These are phyloP conservation scores for Leccinum boreale DNA, from an alignment of 768 basidiomycete genomes.

Conservation along the genomic window DNA sequence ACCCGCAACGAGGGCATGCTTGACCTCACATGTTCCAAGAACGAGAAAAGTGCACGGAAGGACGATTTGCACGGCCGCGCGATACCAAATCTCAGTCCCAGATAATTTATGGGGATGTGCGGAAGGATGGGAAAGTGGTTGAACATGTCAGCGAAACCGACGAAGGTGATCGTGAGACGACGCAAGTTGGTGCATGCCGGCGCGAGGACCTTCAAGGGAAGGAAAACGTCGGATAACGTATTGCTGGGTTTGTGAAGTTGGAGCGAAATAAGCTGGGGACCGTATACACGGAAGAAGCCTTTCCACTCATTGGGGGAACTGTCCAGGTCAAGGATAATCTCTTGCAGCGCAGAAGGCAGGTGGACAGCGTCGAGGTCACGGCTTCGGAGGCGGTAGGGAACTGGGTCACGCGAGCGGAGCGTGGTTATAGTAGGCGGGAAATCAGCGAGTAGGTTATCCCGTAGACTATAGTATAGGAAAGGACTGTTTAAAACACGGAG, in stretches of 20 bases:
- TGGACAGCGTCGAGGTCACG: background rate
- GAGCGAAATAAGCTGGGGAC: background rate
- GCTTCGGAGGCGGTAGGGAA: background rate
- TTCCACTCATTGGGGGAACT: background rate
- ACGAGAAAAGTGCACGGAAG: background rate
- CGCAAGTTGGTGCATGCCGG: background rate
- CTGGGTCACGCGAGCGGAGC: background rate
- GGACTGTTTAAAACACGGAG: background rate
- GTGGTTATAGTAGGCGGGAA: background rate
- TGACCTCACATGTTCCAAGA: background rate
- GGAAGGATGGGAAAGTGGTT: background rate
- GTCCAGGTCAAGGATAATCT: background rate
- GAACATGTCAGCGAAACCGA: background rate
- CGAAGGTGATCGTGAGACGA: background rate
- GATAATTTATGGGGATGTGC: background rate
- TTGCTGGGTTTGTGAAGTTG: background rate
- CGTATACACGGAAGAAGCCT: background rate
- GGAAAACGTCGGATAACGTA: background rate
- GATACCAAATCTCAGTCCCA: background rate
- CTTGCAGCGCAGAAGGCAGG: background rate
- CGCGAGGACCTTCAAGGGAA: background rate
- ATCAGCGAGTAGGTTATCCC: background rate
- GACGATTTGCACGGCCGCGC: background rate
- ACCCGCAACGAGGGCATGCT: background rate
- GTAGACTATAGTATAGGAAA: rapidly evolving